Base-by-base conservation (phyloP, 2,329 filamentous ascomycete species). In the Aspergillus fructus region DNA sequence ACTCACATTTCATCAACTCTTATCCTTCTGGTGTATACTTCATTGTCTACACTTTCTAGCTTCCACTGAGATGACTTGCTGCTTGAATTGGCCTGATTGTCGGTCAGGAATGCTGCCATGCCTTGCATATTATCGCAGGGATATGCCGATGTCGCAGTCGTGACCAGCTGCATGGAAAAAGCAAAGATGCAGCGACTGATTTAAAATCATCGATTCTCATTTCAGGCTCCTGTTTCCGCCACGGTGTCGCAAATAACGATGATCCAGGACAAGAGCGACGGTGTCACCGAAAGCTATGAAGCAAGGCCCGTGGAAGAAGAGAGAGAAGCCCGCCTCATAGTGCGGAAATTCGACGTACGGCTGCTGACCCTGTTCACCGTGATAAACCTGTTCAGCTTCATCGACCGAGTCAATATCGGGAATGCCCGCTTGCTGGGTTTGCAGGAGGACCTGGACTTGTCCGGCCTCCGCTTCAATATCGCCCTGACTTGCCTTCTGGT, bases 371-470 rank as follows among this genome's bases (percentile, higher is more conserved):
- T 74, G n/a, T 64, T 74, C 33, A 54, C 71, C 1, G 46, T 74
- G 23, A 60, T 74, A 15, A 74, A 74, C 47, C 69, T 74, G 5
- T 54, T 58, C 49, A 59, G 61, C 30, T 65, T 66, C 49, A 54
- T 66, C 21, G 64, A 67, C 37, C 53, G 74, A 40, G 66, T 65
- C 19, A 76, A 76, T 49, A 74, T 76, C 42, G 73, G 74, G 30
- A 75, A 76, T 60, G 73, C 74, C 15, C 70, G 69, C 27, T 67
- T 74, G 15, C 67, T 64, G 19, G 66, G 66, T 9, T 50, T 71
- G 30, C 43, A 58, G 17, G 54, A 62, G 9, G 66, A 70, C 30
- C 66, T 73, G 17, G 41, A 66, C 1, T 62, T 72, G 19, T 52
- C 61, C 2, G 64, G 66, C 9, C 51, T 61, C 13, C 61, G 71